phyloP scores from a whole-genome alignment of 768 basidiomycete genomes.

The Dentipellis fragilis region DNA sequence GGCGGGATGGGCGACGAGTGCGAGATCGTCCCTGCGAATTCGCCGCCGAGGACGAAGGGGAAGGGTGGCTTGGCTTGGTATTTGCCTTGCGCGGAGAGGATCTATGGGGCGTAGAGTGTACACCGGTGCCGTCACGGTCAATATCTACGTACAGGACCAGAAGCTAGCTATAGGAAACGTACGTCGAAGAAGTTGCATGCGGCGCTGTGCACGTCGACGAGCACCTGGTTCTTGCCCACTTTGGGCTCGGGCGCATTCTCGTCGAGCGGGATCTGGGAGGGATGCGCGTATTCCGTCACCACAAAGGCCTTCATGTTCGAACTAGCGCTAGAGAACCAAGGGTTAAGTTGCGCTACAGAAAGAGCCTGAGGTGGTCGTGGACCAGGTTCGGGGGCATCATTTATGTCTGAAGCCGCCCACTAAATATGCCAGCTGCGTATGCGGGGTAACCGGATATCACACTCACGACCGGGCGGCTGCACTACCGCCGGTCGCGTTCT shows the following conservation, averaged over 20 bases:
- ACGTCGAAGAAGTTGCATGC: conserved; percentile 42
- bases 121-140: too few relatives aligned
- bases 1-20: conserved; percentile 63
- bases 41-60: conserved; percentile 77
- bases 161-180: conserved; percentile 3
- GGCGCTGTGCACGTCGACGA: conserved; percentile 44
- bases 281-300: conserved; percentile 51
- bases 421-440: too few relatives aligned
- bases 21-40: conserved; percentile 78
- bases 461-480: too few relatives aligned
- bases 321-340: too few relatives aligned
- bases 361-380: too few relatives aligned
- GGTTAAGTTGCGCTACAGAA: too few relatives aligned
- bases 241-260: conserved; percentile 31
- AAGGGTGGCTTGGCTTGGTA: conserved; percentile 78
- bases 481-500: too few relatives aligned
- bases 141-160: neutral
- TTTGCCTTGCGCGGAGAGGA: conserved; percentile 83
- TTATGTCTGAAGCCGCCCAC: too few relatives aligned
- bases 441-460: too few relatives aligned
- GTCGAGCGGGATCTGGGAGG: conserved; percentile 28
- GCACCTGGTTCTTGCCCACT: conserved; percentile 27
- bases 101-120: conserved; percentile 27
- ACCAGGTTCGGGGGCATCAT: too few relatives aligned
- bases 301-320: conserved; percentile 68